A percentile compares a stretch with the other conserved stretches of the same genome.
phyloP scores from a whole-genome alignment of 768 basidiomycete genomes.

The Mycena indigotica region DNA sequence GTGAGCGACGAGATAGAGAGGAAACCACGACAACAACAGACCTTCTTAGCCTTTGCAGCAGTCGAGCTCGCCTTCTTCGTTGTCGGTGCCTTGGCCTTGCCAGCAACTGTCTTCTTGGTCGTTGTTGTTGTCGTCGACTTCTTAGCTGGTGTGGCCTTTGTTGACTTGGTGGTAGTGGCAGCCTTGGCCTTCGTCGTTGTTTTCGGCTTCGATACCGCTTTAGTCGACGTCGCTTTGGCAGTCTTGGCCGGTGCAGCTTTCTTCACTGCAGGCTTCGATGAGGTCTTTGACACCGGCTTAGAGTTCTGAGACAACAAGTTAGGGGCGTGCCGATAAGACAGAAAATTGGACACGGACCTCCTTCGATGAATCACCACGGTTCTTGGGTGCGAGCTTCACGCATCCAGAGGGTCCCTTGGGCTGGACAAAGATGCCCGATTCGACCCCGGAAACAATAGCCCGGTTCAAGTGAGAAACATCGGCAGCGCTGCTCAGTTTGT shows the following conservation, averaged over 20 bases:
- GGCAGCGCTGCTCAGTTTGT: constrained; percentile 68
- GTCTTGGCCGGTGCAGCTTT: constrained; percentile 10
- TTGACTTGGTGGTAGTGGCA: background rate
- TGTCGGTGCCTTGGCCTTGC: constrained; percentile 10
- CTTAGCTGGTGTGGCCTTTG: background rate
- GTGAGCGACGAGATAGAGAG: background rate
- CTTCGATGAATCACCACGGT: constrained; percentile 6
- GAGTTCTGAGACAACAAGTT: background rate
- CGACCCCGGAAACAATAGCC: constrained; percentile 72
- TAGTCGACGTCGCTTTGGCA: constrained; percentile 1
- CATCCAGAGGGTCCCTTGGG: constrained; percentile 58
- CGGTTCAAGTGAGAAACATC: constrained; percentile 73
- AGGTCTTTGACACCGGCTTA: constrained; percentile 1
- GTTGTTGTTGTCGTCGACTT: constrained; percentile 5
- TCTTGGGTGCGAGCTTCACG: constrained; percentile 66
- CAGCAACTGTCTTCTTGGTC: constrained; percentile 8
- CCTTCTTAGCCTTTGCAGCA: constrained; percentile 16
- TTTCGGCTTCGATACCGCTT: background rate
- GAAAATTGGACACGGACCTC: constrained; percentile 8
- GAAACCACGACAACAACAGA: background rate
- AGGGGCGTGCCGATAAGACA: background rate
- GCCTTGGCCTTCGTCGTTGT: constrained; percentile 1
- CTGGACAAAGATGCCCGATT: constrained; percentile 43
- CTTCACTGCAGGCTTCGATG: background rate
- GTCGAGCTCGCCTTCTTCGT: constrained; percentile 19